Percentiles rank a stretch among this genome's conserved stretches.
phyloP scores from a whole-genome alignment of 352 stramenopile species.

The Phytopythium kandeliae region DNA sequence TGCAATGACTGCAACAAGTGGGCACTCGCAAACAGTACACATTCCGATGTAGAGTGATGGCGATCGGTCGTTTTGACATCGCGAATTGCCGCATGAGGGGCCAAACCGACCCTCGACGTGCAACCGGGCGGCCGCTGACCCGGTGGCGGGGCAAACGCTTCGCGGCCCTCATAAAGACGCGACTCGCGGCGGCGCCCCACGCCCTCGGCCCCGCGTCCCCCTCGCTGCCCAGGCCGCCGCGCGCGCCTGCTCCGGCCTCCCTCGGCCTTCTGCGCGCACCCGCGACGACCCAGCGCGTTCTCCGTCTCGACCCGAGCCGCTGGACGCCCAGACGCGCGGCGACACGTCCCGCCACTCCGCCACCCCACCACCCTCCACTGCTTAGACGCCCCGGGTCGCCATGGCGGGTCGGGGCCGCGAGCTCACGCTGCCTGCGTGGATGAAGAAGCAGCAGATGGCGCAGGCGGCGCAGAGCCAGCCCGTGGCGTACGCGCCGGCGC shows the following conservation, averaged over 20 bases:
- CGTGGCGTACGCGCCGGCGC: slow-evolving; percentile 6
- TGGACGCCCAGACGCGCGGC: not conserved
- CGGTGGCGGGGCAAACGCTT: not conserved
- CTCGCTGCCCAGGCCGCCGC: slow-evolving; percentile 3
- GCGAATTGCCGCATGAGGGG: too few relatives aligned
- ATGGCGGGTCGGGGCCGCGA: slow-evolving; percentile 80
- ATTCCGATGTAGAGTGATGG: too few relatives aligned
- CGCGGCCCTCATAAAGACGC: not conserved
- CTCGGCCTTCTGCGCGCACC: not conserved
- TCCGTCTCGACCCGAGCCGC: not conserved
- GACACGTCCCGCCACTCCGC: not conserved
- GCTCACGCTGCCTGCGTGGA: slow-evolving; percentile 85
- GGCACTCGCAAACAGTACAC: too few relatives aligned
- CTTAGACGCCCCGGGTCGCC: not conserved
- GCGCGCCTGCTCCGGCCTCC: not conserved
- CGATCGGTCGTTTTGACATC: too few relatives aligned
- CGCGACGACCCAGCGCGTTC: not conserved
- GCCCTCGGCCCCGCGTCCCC: not conserved
- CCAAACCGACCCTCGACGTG: not conserved
- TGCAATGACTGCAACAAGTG: too few relatives aligned
- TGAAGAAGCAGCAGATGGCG: slow-evolving; percentile 73
- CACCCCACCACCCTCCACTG: not conserved
- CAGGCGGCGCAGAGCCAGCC: slow-evolving; percentile 5
- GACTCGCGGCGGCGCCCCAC: not conserved
- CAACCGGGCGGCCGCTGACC: not conserved